A percentile compares a stretch with the other conserved stretches of the same genome.
Conservation (phyloP, 2,329 filamentous ascomycete species). For the Dactylellina sp. region DNA sequence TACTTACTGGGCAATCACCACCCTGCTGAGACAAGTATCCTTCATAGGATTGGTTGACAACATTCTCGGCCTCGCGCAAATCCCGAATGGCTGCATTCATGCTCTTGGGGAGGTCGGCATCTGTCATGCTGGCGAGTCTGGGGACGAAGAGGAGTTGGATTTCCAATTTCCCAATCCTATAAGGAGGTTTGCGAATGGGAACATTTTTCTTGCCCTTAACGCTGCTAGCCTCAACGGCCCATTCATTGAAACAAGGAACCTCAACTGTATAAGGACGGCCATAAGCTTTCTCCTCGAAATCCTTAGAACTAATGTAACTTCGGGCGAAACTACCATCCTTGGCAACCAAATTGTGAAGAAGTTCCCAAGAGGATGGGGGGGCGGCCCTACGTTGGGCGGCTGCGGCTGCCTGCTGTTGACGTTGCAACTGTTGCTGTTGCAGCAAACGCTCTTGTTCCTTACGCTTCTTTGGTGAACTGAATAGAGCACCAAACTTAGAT, state of each 20-base stretch:
- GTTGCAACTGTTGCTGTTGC: conserved; percentile 75
- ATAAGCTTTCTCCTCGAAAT: conserved; percentile 88
- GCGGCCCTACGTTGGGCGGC: conserved; percentile 73
- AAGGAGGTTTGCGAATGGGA: conserved; percentile 85
- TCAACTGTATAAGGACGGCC: conserved; percentile 89
- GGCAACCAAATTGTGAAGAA: conserved; percentile 85
- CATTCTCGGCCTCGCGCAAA: conserved; percentile 87
- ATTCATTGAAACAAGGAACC: conserved; percentile 97
- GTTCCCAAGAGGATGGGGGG: conserved; percentile 82
- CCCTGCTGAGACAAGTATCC: conserved; percentile 95
- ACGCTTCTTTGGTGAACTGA: conserved; percentile 94
- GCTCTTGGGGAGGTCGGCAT: conserved; percentile 98
- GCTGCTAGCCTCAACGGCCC: conserved; percentile 91
- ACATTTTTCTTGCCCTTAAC: conserved; percentile 92
- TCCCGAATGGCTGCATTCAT: conserved; percentile 97
- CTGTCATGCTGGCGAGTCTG: conserved; percentile 83
- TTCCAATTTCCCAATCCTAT: conserved; percentile 93
- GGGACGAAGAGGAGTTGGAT: conserved; percentile 95
- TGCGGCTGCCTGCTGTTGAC: conserved; percentile 69
- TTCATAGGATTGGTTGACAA: conserved; percentile 82
- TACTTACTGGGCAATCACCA: conserved; percentile 92
- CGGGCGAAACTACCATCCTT: conserved; percentile 94
- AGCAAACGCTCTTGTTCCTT: conserved; percentile 94
- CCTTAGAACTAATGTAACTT: conserved; percentile 91
- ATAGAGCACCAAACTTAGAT: conserved; percentile 89